Percentiles rank a stretch among this genome's conserved stretches.
Conservation (phyloP, 1,284 basidiomycete species). For the Papiliotrema terrestris region DNA sequence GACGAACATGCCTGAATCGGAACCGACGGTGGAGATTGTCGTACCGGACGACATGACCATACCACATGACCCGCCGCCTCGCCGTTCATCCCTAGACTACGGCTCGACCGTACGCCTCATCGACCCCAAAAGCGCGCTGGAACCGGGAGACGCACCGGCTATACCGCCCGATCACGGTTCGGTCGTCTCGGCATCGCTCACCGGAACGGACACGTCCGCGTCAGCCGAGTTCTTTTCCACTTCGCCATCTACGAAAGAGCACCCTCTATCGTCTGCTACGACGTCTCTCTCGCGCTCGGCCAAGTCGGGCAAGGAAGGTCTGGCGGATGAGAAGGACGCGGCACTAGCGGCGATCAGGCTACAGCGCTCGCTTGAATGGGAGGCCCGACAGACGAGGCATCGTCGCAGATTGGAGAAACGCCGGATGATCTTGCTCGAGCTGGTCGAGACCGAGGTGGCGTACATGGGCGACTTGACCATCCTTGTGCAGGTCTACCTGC, state of each 20-base stretch:
- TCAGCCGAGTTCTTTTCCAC: constrained; percentile 38
- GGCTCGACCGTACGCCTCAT: not conserved
- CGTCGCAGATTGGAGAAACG: constrained; percentile 28
- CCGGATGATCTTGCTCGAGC: constrained; percentile 55
- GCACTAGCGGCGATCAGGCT: constrained; percentile 23
- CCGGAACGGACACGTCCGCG: constrained; percentile 23
- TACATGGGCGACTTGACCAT: constrained; percentile 73
- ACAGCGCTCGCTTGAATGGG: constrained; percentile 31
- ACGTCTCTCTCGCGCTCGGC: constrained; percentile 46
- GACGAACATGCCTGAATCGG: constrained; percentile 7
- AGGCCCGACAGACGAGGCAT: constrained; percentile 25
- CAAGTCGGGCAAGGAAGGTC: constrained; percentile 41
- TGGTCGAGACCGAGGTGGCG: constrained; percentile 74
- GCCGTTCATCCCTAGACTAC: constrained; percentile 24
- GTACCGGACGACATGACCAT: constrained; percentile 20
- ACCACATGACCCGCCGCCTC: constrained; percentile 26
- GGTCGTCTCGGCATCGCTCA: constrained; percentile 20
- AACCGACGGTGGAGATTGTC: constrained; percentile 6
- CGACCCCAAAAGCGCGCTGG: not conserved
- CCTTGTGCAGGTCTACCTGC: constrained; percentile 59
- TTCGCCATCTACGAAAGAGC: constrained; percentile 30
- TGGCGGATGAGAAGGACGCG: constrained; percentile 15
- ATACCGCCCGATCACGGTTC: constrained; percentile 6
- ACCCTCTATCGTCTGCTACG: constrained; percentile 45
- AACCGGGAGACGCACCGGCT: not conserved